Evolutionary conservation across 805 yeast genomes (phyloP).

Genomic region (Metschnikowia continentalis): DNA sequence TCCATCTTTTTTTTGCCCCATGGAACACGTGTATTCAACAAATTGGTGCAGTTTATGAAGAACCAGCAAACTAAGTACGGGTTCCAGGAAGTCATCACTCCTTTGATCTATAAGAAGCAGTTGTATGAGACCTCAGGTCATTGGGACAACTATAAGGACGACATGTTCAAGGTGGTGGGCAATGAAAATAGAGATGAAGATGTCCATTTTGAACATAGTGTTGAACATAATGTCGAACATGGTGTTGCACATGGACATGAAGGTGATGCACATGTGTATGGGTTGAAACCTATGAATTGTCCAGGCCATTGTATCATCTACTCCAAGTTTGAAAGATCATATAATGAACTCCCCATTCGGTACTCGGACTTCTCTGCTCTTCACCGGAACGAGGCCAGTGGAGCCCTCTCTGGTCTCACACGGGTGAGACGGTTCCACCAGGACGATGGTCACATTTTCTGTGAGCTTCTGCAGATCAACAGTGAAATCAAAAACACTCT

Average conservation of each 20-base stretch:
- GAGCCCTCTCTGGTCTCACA: constrained; percentile 88
- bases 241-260: constrained; percentile 1
- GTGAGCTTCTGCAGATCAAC: constrained; percentile 71
- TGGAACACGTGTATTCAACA: constrained; percentile 84
- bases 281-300: constrained; percentile 92
- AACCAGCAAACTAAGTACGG: constrained; percentile 76
- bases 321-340: constrained; percentile 69
- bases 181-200: constrained; percentile 36
- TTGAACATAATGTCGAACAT: background rate
- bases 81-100: constrained; percentile 89
- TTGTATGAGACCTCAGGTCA: constrained; percentile 93
- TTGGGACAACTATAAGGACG: constrained; percentile 91
- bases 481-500: constrained; percentile 70
- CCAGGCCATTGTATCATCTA: constrained; percentile 92
- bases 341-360: constrained; percentile 82
- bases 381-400: constrained; percentile 93
- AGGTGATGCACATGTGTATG: constrained; percentile 45
- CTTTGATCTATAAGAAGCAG: constrained; percentile 75
- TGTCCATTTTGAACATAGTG: constrained; percentile 6
- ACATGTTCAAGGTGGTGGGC: constrained; percentile 86
- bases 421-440: constrained; percentile 94
- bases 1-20: constrained; percentile 89
- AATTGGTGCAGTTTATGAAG: constrained; percentile 76
- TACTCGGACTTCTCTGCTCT: constrained; percentile 85
- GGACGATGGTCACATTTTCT: constrained; percentile 97